These are phyloP conservation scores for Microglena sp. DNA, from an alignment of 139 green algal genomes.

Conservation along the genomic window DNA sequence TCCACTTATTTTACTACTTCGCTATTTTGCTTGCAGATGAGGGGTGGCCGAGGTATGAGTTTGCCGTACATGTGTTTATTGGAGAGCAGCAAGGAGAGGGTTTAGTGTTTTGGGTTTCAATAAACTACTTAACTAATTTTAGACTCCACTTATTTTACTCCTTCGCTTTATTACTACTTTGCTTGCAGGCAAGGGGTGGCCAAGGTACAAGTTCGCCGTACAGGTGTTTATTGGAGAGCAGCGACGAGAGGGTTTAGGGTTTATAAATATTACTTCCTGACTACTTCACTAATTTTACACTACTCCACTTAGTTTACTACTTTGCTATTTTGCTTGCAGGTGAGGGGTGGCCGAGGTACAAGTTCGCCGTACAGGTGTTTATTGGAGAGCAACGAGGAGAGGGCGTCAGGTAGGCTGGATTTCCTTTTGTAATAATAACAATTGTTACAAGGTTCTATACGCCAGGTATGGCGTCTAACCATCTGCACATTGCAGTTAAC, in stretches of 20 bases:
- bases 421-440: conserved; percentile 1
- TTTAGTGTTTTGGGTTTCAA: no score
- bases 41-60: conserved; percentile 66
- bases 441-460: not conserved
- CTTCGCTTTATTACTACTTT: no score
- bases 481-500: no score
- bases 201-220: conserved; percentile 70
- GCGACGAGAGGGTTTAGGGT: conserved; percentile 58
- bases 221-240: conserved; percentile 76
- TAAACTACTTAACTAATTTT: no score
- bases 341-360: conserved; percentile 61
- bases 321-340: conserved; percentile 29
- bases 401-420: conserved; percentile 39
- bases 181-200: conserved; percentile 45
- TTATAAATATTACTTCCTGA: not conserved
- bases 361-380: conserved; percentile 72
- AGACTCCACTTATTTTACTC: no score
- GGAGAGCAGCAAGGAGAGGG: conserved; percentile 67
- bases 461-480: no score
- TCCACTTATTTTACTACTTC: no score
- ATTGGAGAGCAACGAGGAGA: conserved; percentile 70
- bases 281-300: no score
- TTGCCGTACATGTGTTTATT: conserved; percentile 70
- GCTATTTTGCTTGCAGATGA: no score
- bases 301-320: no score